Evolutionary conservation across 305 asterid species (phyloP).

Genomic region (Solanum hybrid): DNA sequence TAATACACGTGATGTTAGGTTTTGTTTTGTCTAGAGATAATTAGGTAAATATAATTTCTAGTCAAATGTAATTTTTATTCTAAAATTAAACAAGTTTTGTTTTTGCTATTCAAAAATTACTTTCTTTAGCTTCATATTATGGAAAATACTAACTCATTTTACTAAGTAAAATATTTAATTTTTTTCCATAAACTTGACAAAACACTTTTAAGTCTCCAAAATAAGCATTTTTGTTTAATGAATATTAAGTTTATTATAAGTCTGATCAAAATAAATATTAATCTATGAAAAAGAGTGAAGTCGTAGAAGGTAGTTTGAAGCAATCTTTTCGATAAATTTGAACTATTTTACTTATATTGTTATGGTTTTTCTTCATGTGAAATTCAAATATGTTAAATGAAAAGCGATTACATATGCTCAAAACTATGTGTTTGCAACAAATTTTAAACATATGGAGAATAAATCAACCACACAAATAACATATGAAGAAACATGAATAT

Average conservation of each 20-base stretch:
- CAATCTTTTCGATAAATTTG: neutral
- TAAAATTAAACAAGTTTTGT: neutral
- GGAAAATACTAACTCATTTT: neutral
- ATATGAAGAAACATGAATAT: too few relatives aligned
- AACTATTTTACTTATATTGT: neutral
- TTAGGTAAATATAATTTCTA: neutral
- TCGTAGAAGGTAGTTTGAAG: neutral
- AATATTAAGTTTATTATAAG: neutral
- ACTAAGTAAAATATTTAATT: neutral
- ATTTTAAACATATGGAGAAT: too few relatives aligned
- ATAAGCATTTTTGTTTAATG: neutral
- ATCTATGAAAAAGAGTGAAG: neutral
- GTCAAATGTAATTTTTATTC: neutral
- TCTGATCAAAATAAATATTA: neutral
- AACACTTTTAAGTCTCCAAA: neutral
- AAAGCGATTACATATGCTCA: neutral
- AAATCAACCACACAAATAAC: neutral
- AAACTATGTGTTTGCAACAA: neutral
- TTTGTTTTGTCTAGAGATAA: neutral
- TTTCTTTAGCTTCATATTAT: neutral
- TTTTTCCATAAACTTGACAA: neutral
- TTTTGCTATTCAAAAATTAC: neutral
- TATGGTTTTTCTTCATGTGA: neutral
- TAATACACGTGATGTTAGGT: neutral
- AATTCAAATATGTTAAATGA: neutral